These are phyloP conservation scores for maize (Zea mays) DNA, from an alignment of 176 grass and related monocot species.

Conservation along the genomic window DNA sequence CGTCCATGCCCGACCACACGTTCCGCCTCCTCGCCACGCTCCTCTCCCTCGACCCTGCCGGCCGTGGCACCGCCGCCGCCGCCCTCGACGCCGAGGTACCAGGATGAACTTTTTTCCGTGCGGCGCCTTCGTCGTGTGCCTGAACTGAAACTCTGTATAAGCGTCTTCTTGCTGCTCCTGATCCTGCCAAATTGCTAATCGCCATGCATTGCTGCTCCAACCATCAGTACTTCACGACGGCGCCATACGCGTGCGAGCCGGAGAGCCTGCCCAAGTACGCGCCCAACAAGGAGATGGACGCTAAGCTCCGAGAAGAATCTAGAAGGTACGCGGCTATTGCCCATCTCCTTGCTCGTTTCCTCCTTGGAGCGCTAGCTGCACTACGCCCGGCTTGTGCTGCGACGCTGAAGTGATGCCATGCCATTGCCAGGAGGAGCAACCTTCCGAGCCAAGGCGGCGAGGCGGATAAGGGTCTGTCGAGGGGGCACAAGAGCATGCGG, in stretches of 20 bases:
- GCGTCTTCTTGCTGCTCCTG: too few relatives aligned
- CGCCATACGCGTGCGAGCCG: slow-evolving; percentile 65
- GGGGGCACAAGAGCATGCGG: slow-evolving; percentile 47
- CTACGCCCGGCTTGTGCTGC: too few relatives aligned
- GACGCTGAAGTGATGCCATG: too few relatives aligned
- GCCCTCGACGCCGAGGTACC: slow-evolving; percentile 61
- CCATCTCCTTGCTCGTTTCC: too few relatives aligned
- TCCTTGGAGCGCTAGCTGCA: too few relatives aligned
- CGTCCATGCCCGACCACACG: slow-evolving; percentile 42
- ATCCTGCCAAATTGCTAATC: too few relatives aligned
- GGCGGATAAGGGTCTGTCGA: background rate
- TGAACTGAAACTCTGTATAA: too few relatives aligned
- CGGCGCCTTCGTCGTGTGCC: too few relatives aligned
- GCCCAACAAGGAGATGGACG: slow-evolving; percentile 94
- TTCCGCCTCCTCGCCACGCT: slow-evolving; percentile 57
- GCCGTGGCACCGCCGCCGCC: slow-evolving; percentile 62
- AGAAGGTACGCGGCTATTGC: slow-evolving; percentile 16
- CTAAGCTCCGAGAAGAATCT: slow-evolving; percentile 66
- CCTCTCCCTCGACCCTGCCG: slow-evolving; percentile 63
- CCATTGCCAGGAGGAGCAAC: slow-evolving; percentile 33
- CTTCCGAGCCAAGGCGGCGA: slow-evolving; percentile 13
- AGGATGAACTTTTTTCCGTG: too few relatives aligned
- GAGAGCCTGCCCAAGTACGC: slow-evolving; percentile 80
- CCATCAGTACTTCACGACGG: slow-evolving; percentile 65
- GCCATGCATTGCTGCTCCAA: too few relatives aligned